Evolutionary conservation across 805 yeast genomes (phyloP).

Genomic region (Candida ascalaphidarum): DNA sequence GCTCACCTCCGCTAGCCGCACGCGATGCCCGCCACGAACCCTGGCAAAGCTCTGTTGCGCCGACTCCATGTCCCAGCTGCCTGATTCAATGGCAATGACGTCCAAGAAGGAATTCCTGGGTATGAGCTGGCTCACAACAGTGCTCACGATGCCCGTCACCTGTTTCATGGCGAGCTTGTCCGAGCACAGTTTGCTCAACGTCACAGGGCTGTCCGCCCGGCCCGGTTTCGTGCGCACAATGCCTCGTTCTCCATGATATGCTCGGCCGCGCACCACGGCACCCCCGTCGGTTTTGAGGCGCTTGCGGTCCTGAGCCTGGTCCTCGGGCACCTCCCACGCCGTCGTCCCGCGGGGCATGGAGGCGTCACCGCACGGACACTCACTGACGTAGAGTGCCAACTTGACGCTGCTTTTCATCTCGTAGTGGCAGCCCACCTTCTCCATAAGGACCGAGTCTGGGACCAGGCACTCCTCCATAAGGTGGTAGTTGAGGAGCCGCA

Average conservation of each 20-base stretch:
- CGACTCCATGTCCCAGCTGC: neutral
- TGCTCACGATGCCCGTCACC: conserved; percentile 42
- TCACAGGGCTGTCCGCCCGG: conserved; percentile 61
- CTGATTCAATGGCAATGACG: conserved; percentile 33
- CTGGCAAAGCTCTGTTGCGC: too few species aligned
- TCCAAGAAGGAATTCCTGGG: conserved; percentile 31
- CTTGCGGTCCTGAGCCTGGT: conserved; percentile 3
- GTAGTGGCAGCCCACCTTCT: conserved; percentile 13
- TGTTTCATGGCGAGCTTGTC: conserved; percentile 73
- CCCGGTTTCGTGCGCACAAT: conserved; percentile 91
- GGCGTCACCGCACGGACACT: conserved; percentile 88
- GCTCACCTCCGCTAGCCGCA: too few species aligned
- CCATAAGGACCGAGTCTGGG: conserved; percentile 19
- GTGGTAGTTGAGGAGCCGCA: conserved; percentile 61
- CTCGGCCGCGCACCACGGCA: conserved; percentile 48
- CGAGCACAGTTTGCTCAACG: conserved; percentile 80
- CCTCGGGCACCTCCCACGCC: conserved; percentile 13
- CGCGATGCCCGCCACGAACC: neutral
- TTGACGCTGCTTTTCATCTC: conserved; percentile 25
- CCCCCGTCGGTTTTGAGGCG: conserved; percentile 6
- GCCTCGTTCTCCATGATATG: conserved; percentile 47
- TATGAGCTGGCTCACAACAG: conserved; percentile 27
- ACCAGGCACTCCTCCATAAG: conserved; percentile 49
- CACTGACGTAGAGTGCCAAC: conserved; percentile 59
- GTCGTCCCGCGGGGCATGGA: conserved; percentile 39